phyloP scores from a whole-genome alignment of 2,329 filamentous ascomycete species.

The Cercospora zeina region DNA sequence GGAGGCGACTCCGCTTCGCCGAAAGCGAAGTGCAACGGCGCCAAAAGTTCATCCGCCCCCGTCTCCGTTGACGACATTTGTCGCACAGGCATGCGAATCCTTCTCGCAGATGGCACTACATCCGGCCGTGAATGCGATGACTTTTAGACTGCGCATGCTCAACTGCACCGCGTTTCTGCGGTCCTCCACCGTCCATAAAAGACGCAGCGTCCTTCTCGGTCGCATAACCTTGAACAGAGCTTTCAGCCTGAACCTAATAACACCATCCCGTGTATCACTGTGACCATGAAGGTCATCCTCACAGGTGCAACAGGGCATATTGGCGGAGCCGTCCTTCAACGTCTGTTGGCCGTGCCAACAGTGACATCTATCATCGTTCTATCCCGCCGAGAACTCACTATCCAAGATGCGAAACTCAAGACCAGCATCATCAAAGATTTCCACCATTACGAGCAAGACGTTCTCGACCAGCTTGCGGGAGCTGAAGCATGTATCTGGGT shows the following conservation, averaged over 20 bases:
- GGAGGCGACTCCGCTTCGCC: not conserved
- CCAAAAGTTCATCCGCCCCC: not conserved
- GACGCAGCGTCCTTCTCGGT: not conserved
- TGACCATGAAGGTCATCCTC: slow-evolving; percentile 59
- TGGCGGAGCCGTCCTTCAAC: slow-evolving; percentile 53
- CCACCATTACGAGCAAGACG: slow-evolving; percentile 48
- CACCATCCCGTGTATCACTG: not conserved
- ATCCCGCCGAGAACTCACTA: slow-evolving; percentile 51
- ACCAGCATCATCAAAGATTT: slow-evolving; percentile 58
- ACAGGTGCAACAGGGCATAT: slow-evolving; percentile 58
- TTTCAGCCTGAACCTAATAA: not conserved
- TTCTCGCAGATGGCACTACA: not conserved
- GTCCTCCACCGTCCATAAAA: not conserved
- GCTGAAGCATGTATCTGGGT: slow-evolving; percentile 49
- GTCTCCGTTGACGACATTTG: not conserved
- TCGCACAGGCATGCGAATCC: not conserved
- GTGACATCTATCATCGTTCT: slow-evolving; percentile 57
- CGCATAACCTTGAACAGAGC: not conserved
- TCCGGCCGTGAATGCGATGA: slow-evolving; percentile 3
- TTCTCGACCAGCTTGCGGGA: slow-evolving; percentile 43
- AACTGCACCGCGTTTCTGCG: too few relatives aligned
- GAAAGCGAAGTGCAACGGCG: not conserved
- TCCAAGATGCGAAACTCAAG: slow-evolving; percentile 53
- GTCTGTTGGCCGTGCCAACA: slow-evolving; percentile 49
- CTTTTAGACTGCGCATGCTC: not conserved